These are phyloP conservation scores for Lablab purpureus DNA, from an alignment of 306 rosid genomes.

Conservation along the genomic window DNA sequence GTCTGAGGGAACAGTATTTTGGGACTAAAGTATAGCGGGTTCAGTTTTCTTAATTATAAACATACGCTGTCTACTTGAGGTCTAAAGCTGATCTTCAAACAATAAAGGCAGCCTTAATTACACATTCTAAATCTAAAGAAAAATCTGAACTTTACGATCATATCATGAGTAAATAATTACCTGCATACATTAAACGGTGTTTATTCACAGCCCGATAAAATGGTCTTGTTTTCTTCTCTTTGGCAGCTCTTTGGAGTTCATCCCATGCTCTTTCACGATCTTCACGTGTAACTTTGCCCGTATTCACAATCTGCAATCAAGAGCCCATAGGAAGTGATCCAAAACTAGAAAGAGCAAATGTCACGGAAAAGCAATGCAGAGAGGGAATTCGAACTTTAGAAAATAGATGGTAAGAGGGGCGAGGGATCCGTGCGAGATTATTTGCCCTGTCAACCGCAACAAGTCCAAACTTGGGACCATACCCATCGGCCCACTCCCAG, in stretches of 20 bases:
- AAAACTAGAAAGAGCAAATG: slow-evolving; percentile 37
- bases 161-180: slow-evolving; percentile 54
- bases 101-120: slow-evolving; percentile 22
- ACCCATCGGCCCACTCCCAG: slow-evolving; percentile 99
- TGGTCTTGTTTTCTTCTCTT: slow-evolving; percentile 74
- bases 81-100: slow-evolving; percentile 3
- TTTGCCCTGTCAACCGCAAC: slow-evolving; percentile 91
- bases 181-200: slow-evolving; percentile 90
- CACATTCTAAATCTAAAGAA: background rate
- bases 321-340: slow-evolving; percentile 33
- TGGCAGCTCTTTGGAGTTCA: slow-evolving; percentile 77
- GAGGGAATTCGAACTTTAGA: slow-evolving; percentile 60
- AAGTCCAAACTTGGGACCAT: slow-evolving; percentile 99
- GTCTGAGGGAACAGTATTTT: background rate
- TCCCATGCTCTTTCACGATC: slow-evolving; percentile 84
- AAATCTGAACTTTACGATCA: background rate
- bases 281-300: slow-evolving; percentile 69
- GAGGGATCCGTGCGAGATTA: slow-evolving; percentile 75
- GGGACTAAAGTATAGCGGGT: slow-evolving; percentile 1
- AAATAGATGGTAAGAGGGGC: slow-evolving; percentile 90
- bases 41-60: background rate
- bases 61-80: slow-evolving; percentile 9
- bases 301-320: slow-evolving; percentile 70
- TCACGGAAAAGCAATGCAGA: slow-evolving; percentile 27
- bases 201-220: slow-evolving; percentile 79